Conservation (phyloP, 192 early-diverging fungal genomes). For the Thamnidium elegans region DNA sequence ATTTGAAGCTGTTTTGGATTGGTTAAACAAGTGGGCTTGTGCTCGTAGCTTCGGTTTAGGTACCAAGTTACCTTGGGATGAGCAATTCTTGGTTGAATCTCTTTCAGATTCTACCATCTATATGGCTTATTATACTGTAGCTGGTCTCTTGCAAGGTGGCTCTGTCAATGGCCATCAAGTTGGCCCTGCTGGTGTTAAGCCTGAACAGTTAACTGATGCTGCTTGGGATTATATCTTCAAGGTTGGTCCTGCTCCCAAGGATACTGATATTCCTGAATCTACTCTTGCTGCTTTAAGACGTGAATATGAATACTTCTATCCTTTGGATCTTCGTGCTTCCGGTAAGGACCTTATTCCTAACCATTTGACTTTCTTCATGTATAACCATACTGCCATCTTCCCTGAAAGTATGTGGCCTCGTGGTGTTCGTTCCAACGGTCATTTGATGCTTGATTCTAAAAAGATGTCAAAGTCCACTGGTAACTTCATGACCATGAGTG, state of each 20-base stretch:
- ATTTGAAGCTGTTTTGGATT: conserved; percentile 83
- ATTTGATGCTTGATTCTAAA: conserved; percentile 89
- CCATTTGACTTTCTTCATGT: conserved; percentile 96
- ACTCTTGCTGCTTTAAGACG: conserved; percentile 78
- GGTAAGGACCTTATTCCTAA: conserved; percentile 98
- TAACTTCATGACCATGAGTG: conserved; percentile 86
- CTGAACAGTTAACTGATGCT: conserved; percentile 87
- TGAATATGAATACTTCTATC: conserved; percentile 98
- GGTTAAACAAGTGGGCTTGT: conserved; percentile 98
- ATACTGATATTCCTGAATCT: conserved; percentile 59
- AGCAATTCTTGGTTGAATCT: conserved; percentile 89
- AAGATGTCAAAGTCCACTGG: conserved; percentile 99
- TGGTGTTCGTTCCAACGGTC: conserved; percentile 87
- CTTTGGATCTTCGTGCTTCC: conserved; percentile 91
- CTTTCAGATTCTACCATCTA: conserved; percentile 99
- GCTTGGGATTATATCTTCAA: conserved; percentile 92
- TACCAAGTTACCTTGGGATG: conserved; percentile 91
- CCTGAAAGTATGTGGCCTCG: conserved; percentile 87
- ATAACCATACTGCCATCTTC: conserved; percentile 96
- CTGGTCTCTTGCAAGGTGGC: conserved; percentile 84
- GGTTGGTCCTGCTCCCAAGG: conserved; percentile 57
- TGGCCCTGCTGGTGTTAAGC: conserved; percentile 72
- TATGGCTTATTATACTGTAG: conserved; percentile 99
- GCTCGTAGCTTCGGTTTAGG: conserved; percentile 93
- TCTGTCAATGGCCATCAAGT: conserved; percentile 78